phyloP scores from a whole-genome alignment of 2,329 filamentous ascomycete genomes.

The Fusarium begoniae region DNA sequence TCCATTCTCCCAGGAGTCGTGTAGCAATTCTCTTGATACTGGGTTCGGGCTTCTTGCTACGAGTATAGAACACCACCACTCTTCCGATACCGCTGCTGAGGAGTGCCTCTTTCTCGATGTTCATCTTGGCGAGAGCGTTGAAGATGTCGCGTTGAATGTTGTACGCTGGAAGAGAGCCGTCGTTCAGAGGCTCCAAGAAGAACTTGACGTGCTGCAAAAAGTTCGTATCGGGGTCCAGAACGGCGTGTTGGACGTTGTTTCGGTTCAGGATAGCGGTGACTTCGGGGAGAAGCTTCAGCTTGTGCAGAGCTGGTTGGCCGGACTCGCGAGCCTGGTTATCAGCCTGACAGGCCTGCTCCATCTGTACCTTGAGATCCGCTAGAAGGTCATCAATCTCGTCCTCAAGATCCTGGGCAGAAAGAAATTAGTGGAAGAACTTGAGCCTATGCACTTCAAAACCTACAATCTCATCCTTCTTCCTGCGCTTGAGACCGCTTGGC shows the following conservation, averaged over 20 bases:
- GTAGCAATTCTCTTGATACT: conserved; percentile 94
- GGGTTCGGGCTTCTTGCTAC: conserved; percentile 88
- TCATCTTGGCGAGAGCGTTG: conserved; percentile 78
- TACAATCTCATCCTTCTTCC: conserved; percentile 90
- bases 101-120: conserved; percentile 89
- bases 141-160: conserved; percentile 98
- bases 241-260: conserved; percentile 83
- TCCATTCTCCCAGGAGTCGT: conserved; percentile 94
- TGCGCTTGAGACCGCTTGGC: conserved; percentile 69
- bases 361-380: conserved; percentile 83
- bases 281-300: conserved; percentile 91
- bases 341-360: conserved; percentile 88
- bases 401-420: conserved; percentile 76
- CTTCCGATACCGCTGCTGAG: conserved; percentile 95
- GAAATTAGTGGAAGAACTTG: conserved; percentile 31
- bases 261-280: conserved; percentile 89
- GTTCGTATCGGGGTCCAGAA: conserved; percentile 95
- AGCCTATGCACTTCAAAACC: conserved; percentile 43
- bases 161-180: conserved; percentile 93
- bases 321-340: conserved; percentile 85
- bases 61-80: conserved; percentile 96
- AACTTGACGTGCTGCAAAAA: conserved; percentile 94
- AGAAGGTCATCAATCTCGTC: conserved; percentile 91
- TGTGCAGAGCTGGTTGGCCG: conserved; percentile 85
- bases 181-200: conserved; percentile 94